Evolutionary conservation across 495 filamentous ascomycete genomes (phyloP).

Genomic region (Penicillium maclennaniae): DNA sequence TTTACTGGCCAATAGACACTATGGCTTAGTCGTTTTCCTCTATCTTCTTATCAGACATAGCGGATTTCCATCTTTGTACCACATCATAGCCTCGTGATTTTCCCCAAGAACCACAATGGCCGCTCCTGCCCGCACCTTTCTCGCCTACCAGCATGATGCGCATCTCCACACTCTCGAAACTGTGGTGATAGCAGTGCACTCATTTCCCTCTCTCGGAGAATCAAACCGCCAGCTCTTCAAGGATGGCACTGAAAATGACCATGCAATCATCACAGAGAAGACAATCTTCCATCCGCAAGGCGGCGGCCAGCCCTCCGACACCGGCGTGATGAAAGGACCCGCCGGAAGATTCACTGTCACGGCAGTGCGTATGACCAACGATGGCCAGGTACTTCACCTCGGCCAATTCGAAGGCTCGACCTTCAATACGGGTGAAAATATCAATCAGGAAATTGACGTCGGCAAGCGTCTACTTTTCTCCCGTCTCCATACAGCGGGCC

Average conservation of each 20-base stretch:
- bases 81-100: not conserved
- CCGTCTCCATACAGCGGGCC: conserved; percentile 61
- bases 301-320: conserved; percentile 62
- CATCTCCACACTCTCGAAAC: conserved; percentile 44
- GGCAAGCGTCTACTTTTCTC: conserved; percentile 54
- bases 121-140: conserved; percentile 36
- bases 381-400: conserved; percentile 55
- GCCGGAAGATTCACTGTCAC: conserved; percentile 40
- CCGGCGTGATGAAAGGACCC: conserved; percentile 44
- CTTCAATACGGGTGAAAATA: conserved; percentile 34
- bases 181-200: conserved; percentile 38
- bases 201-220: conserved; percentile 44
- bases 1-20: not conserved
- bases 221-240: conserved; percentile 39
- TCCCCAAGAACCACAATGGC: not conserved
- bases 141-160: conserved; percentile 53
- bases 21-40: not conserved
- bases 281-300: conserved; percentile 70
- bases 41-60: not conserved
- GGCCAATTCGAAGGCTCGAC: conserved; percentile 35
- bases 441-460: conserved; percentile 50
- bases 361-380: conserved; percentile 34
- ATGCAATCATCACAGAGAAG: conserved; percentile 50
- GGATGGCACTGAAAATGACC: conserved; percentile 36
- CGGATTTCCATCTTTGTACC: not conserved